Evolutionary conservation across 140 eudicot genomes (phyloP).

Genomic region (Erigeron philadelphicus): DNA sequence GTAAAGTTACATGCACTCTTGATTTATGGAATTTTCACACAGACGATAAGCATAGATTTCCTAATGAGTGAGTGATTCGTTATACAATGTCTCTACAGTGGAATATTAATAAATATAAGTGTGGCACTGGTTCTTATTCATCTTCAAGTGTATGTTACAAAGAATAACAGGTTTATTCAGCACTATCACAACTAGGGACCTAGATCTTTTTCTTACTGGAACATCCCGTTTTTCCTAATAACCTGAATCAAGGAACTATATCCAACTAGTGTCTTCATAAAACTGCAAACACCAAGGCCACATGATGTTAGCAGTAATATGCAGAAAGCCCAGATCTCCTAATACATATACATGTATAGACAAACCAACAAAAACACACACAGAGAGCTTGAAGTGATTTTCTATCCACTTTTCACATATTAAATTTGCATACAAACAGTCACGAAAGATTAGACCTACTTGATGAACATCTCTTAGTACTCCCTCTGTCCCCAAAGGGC

Average conservation of each 20-base stretch:
- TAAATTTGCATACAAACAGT: not conserved
- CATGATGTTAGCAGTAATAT: not conserved
- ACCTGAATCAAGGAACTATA: not conserved
- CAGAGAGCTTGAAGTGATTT: not conserved
- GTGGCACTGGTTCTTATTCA: not conserved
- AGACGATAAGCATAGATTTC: not conserved
- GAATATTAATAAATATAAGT: not conserved
- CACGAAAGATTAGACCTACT: constrained; percentile 18
- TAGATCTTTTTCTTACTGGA: not conserved
- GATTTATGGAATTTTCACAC: not conserved
- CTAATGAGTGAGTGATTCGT: not conserved
- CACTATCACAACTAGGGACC: not conserved
- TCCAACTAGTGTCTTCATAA: not conserved
- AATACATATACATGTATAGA: not conserved
- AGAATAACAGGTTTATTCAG: not conserved
- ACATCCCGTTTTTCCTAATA: not conserved
- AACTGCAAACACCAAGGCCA: not conserved
- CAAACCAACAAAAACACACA: no score
- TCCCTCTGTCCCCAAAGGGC: not conserved
- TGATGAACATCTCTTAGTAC: not conserved
- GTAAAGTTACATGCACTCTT: not conserved
- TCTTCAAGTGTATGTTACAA: not conserved
- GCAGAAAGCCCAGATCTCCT: not conserved
- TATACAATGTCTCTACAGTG: not conserved
- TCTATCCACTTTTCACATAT: constrained; percentile 3